Evolutionary conservation across 495 filamentous ascomycete species (phyloP).

Genomic region (Schizothecium vesticola): DNA sequence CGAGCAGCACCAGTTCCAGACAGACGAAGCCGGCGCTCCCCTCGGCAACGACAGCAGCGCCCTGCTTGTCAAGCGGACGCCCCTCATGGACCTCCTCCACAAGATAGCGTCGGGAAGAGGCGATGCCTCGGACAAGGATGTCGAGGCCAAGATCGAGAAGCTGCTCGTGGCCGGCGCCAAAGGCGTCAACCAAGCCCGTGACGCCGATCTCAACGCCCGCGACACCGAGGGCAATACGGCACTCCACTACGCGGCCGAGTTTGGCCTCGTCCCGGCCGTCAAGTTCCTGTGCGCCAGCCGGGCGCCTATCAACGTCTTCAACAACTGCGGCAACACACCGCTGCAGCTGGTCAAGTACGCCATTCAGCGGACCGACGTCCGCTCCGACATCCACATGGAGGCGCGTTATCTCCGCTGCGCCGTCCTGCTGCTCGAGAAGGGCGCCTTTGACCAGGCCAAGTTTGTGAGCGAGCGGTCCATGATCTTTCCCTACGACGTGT

Average conservation of each 20-base stretch:
- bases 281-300: constrained; percentile 23
- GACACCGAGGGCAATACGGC: constrained; percentile 33
- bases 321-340: constrained; percentile 34
- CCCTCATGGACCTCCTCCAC: constrained; percentile 28
- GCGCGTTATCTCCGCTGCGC: constrained; percentile 30
- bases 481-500: constrained; percentile 29
- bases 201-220: constrained; percentile 21
- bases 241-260: constrained; percentile 31
- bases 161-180: constrained; percentile 19
- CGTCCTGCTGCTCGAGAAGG: constrained; percentile 27
- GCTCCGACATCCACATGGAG: constrained; percentile 33
- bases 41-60: constrained; percentile 17
- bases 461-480: constrained; percentile 27
- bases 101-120: constrained; percentile 20
- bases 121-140: constrained; percentile 18
- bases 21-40: background rate
- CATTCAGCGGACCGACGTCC: constrained; percentile 32
- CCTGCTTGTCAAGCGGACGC: constrained; percentile 22
- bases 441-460: constrained; percentile 32
- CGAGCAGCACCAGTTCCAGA: constrained; percentile 12
- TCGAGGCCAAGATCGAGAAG: constrained; percentile 19
- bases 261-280: constrained; percentile 28
- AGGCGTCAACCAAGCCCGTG: constrained; percentile 15
- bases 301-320: constrained; percentile 29
- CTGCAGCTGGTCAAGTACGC: constrained; percentile 33